Conservation (phyloP, 805 yeast genomes). For the Myxozyma geophila region DNA sequence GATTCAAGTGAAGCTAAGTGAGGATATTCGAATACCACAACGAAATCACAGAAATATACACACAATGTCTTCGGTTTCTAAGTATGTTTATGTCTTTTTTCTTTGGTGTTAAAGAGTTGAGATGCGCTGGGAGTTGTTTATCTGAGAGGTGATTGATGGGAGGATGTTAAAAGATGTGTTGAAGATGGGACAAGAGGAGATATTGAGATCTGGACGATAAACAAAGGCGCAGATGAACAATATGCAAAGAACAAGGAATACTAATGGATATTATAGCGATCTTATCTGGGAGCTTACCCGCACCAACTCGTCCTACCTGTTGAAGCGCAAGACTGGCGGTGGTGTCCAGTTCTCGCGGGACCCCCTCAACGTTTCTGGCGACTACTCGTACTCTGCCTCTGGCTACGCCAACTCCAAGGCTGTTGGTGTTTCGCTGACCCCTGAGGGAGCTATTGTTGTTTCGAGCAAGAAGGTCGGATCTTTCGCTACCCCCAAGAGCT, state of each 20-base stretch:
- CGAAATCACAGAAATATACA: background rate
- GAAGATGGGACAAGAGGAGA: no score
- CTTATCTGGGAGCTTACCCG: slow-evolving; percentile 59
- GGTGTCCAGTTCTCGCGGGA: slow-evolving; percentile 54
- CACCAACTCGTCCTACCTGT: slow-evolving; percentile 53
- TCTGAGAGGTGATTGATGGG: no score
- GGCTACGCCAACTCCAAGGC: slow-evolving; percentile 58
- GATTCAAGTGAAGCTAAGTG: background rate
- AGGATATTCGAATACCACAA: background rate
- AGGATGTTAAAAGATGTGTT: no score
- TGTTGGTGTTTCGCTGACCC: slow-evolving; percentile 49
- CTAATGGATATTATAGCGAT: slow-evolving; percentile 43
- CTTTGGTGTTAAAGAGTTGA: background rate
- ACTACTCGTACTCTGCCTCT: slow-evolving; percentile 54
- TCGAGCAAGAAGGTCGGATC: slow-evolving; percentile 51
- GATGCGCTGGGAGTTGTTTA: no score
- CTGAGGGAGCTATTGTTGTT: slow-evolving; percentile 49
- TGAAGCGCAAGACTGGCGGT: slow-evolving; percentile 51
- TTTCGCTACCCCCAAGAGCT: slow-evolving; percentile 54
- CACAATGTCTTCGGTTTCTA: slow-evolving; percentile 32
- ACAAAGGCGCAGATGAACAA: background rate
- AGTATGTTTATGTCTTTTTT: slow-evolving; percentile 16
- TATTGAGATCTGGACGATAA: no score
- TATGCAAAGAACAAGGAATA: no score
- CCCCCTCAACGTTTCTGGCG: slow-evolving; percentile 55